phyloP scores from a whole-genome alignment of 2,329 filamentous ascomycete species.

The Alternaria dauci region DNA sequence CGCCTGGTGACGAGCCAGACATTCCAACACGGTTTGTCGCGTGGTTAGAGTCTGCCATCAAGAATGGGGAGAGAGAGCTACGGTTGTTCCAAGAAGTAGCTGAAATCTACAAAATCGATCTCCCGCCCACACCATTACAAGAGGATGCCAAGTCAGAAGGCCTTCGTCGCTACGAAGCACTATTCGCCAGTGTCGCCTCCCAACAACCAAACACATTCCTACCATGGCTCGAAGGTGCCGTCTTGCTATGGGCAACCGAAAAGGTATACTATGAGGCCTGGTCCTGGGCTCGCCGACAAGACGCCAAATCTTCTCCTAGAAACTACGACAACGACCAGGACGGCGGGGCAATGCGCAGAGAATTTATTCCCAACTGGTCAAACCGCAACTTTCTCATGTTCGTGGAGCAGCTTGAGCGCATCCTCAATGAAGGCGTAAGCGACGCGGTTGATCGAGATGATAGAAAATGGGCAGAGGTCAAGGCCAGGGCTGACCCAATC shows the following conservation, averaged over 20 bases:
- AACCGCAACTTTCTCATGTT: constrained; percentile 67
- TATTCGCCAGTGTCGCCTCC: constrained; percentile 29
- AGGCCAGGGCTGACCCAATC: constrained; percentile 30
- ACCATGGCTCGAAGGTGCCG: constrained; percentile 46
- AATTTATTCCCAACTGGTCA: constrained; percentile 76
- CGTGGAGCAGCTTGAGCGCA: constrained; percentile 62
- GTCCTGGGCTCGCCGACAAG: constrained; percentile 42
- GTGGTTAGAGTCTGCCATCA: constrained; percentile 43
- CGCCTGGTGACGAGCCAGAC: constrained; percentile 23
- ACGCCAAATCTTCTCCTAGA: constrained; percentile 26
- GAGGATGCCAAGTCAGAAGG: constrained; percentile 35
- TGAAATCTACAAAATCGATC: constrained; percentile 35
- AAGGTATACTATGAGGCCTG: constrained; percentile 48
- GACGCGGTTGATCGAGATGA: constrained; percentile 31
- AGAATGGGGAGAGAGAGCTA: constrained; percentile 45
- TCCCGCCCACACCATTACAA: constrained; percentile 22
- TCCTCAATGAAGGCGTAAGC: constrained; percentile 61
- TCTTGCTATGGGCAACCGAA: constrained; percentile 46
- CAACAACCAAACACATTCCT: constrained; percentile 25
- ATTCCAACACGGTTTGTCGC: constrained; percentile 36
- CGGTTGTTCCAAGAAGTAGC: constrained; percentile 45
- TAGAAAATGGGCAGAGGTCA: constrained; percentile 29
- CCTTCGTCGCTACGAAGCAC: constrained; percentile 40
- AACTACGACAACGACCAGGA: constrained; percentile 62
- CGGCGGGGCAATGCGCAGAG: constrained; percentile 68